Evolutionary conservation across 2,329 filamentous ascomycete genomes (phyloP).

Genomic region (Cytospora chrysosperma): DNA sequence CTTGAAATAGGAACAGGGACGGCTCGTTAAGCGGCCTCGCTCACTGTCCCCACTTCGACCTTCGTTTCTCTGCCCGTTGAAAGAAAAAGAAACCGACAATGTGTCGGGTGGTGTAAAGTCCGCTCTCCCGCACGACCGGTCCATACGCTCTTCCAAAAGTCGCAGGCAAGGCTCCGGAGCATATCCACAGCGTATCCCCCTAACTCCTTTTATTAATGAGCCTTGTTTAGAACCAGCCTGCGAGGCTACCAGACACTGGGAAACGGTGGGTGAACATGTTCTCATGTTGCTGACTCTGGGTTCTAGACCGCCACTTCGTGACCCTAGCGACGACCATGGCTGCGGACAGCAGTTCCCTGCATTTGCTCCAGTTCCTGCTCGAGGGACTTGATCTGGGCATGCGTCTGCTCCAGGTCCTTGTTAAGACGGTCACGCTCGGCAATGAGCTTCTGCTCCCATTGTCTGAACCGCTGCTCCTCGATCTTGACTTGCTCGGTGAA

Average conservation of each 20-base stretch:
- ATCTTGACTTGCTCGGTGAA: slow-evolving; percentile 99
- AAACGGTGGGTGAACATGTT: slow-evolving; percentile 11
- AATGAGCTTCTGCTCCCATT: slow-evolving; percentile 99
- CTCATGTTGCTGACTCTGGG: slow-evolving; percentile 8
- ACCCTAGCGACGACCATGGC: slow-evolving; percentile 81
- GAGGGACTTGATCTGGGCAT: slow-evolving; percentile 88
- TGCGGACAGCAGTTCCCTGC: slow-evolving; percentile 87
- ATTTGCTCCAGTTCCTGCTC: slow-evolving; percentile 91
- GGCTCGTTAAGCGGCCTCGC: slow-evolving; percentile 12
- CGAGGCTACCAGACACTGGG: slow-evolving; percentile 17
- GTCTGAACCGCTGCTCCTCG: slow-evolving; percentile 97
- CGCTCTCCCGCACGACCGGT: slow-evolving; percentile 16
- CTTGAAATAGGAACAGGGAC: slow-evolving; percentile 17
- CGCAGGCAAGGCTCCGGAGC: slow-evolving; percentile 21
- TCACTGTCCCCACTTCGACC: slow-evolving; percentile 17
- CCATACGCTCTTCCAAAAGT: slow-evolving; percentile 19
- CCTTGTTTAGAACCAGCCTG: slow-evolving; percentile 16
- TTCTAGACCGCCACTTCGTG: slow-evolving; percentile 20
- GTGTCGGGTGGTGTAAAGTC: slow-evolving; percentile 21
- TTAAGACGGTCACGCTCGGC: slow-evolving; percentile 97
- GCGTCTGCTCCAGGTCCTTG: slow-evolving; percentile 98
- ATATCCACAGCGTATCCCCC: slow-evolving; percentile 17
- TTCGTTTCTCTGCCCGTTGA: slow-evolving; percentile 17
- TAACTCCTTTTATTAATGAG: slow-evolving; percentile 21
- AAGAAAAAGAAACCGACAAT: slow-evolving; percentile 23